Conservation (phyloP, 2,329 filamentous ascomycete genomes). For the Exophiala spinifera region DNA sequence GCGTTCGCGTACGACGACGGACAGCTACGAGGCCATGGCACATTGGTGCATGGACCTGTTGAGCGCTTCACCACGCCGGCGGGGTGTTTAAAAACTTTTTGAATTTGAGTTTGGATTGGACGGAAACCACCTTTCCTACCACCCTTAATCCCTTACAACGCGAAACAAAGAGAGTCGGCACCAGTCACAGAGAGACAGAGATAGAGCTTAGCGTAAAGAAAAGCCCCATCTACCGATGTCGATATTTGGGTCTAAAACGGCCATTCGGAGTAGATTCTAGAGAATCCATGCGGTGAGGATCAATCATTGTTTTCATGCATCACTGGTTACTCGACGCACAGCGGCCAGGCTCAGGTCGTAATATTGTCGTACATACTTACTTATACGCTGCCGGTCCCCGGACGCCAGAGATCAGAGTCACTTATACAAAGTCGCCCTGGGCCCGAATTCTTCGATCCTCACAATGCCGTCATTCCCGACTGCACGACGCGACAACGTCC, state of each 20-base stretch:
- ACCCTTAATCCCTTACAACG: neutral
- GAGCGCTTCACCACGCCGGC: neutral
- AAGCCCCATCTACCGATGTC: neutral
- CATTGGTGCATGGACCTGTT: too few relatives aligned
- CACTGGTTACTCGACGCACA: neutral
- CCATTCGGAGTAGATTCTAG: neutral
- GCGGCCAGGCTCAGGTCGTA: neutral
- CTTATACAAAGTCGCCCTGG: neutral
- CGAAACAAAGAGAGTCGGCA: neutral
- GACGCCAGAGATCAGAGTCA: neutral
- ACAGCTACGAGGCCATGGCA: too few relatives aligned
- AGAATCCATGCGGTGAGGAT: neutral
- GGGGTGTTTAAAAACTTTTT: neutral
- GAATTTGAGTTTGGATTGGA: neutral
- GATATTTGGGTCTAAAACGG: neutral
- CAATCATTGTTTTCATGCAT: slow-evolving; percentile 2
- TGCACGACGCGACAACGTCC: neutral
- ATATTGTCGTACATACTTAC: neutral
- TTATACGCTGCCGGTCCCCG: neutral
- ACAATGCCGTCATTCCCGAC: neutral
- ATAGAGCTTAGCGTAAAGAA: too few relatives aligned
- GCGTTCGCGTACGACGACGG: too few relatives aligned
- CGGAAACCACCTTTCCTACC: neutral
- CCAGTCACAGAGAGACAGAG: neutral
- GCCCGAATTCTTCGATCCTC: slow-evolving; percentile 2